Evolutionary conservation across 176 grass and related monocot species (phyloP).

Genomic region (Rhipidocladum racemiflorum): DNA sequence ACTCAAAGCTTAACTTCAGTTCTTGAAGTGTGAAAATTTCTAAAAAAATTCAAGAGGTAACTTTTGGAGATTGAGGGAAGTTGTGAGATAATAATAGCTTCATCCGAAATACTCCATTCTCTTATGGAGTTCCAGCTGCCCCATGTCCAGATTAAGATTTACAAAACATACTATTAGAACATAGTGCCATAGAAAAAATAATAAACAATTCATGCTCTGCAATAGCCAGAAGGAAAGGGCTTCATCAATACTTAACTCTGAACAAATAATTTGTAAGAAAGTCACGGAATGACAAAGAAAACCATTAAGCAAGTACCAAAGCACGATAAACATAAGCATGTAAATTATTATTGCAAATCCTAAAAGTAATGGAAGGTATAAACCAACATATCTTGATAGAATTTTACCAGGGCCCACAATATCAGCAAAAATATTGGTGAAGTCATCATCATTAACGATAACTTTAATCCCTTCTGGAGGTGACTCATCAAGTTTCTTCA

Average conservation of each 20-base stretch:
- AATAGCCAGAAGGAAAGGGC: background rate
- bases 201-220: background rate
- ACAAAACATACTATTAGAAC: background rate
- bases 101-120: constrained; percentile 92
- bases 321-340: background rate
- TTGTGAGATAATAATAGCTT: constrained; percentile 78
- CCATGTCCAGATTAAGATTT: background rate
- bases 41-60: background rate
- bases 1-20: constrained; percentile 3
- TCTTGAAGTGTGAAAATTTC: background rate
- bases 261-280: background rate
- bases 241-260: background rate
- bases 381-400: constrained; percentile 10
- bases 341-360: constrained; percentile 3
- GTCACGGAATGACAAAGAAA: background rate
- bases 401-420: constrained; percentile 83
- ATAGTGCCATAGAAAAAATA: background rate
- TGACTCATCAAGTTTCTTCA: constrained; percentile 88
- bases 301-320: background rate
- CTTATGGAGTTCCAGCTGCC: constrained; percentile 89
- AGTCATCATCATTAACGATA: constrained; percentile 78
- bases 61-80: constrained; percentile 82
- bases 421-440: constrained; percentile 71
- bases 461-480: constrained; percentile 94
- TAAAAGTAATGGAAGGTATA: background rate